Evolutionary conservation across 768 basidiomycete genomes (phyloP), one percentile per base, ranked within the genome.

Genomic region (Asterophora lycoperdoides): DNA sequence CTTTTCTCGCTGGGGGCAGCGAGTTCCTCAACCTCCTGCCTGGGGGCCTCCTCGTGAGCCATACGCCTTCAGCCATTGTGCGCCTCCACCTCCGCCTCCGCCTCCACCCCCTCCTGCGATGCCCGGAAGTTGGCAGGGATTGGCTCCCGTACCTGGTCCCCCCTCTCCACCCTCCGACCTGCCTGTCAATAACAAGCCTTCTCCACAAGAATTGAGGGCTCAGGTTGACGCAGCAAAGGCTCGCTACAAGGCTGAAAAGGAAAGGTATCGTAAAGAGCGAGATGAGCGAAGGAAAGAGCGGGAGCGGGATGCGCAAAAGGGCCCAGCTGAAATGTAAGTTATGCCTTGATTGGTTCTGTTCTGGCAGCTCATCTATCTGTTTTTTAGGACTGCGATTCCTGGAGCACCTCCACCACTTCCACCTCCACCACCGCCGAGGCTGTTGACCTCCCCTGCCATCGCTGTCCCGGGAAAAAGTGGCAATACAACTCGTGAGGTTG

Each of bases 191-290:
- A 36, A 46, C 32, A 60, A 63, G 36, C 56, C 61, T 6, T 59
- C 68, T 8, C 57, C 68, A 2, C 67, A 72, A 40, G 69, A 75
- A 26, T 55, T 75, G 42, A 67, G 67, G 30, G 70, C 70, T 23
- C 71, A 78, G 26, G 76, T 89, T 3, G 81, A 88, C 57, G 77
- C 69, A 15, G 85, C 87, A 1, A 90, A 87, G 56, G 71, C 70
- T 20, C 65, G 67, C 18, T 90, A 90, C 63, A 85, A 79, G 64
- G 73, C 71, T 1, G 78, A 82, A 64, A 90, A 90, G 59, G 85
- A 86, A 56, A 71, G 70, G 18, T 87, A 88, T 56, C 77, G 85
- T 23, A 67, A 68, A 55, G 79, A 82, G 44, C 75, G 79, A 44
- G 78, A 81, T 41, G 67, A 69, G 19, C 76, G 71, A 48, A 73